A percentile compares a stretch with the other conserved stretches of the same genome.
phyloP scores from a whole-genome alignment of 306 rosid genomes.

The Sesbania bispinosa region DNA sequence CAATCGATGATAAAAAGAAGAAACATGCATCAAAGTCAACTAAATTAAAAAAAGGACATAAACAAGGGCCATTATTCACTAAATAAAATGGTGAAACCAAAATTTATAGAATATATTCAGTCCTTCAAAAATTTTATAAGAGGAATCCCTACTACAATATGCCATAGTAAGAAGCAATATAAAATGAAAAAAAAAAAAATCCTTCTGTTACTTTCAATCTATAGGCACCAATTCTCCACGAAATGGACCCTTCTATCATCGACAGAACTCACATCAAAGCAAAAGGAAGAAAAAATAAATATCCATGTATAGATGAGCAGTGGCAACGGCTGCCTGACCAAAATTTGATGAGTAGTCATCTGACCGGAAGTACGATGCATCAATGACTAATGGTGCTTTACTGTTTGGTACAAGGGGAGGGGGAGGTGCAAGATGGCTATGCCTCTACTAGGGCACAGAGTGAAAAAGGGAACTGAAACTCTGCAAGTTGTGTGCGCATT shows the following conservation, averaged over 20 bases:
- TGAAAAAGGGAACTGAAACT: too few species aligned
- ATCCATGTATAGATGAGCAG: too few species aligned
- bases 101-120: background rate
- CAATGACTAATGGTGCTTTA: too few species aligned
- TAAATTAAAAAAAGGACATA: background rate
- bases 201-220: background rate
- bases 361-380: too few species aligned
- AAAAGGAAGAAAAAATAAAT: too few species aligned
- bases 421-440: too few species aligned
- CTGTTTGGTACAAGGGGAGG: too few species aligned
- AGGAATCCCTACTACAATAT: background rate
- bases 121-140: background rate
- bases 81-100: background rate
- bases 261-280: too few species aligned
- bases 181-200: background rate
- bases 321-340: too few species aligned
- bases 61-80: background rate
- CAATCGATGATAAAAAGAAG: conserved; percentile 1
- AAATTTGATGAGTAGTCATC: too few species aligned
- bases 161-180: background rate
- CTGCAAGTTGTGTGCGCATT: too few species aligned
- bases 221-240: background rate
- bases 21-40: conserved; percentile 16
- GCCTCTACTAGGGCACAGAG: too few species aligned
- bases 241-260: background rate